Conservation (phyloP, 1,139 yeast species). For the Protomyces macrosporus region DNA sequence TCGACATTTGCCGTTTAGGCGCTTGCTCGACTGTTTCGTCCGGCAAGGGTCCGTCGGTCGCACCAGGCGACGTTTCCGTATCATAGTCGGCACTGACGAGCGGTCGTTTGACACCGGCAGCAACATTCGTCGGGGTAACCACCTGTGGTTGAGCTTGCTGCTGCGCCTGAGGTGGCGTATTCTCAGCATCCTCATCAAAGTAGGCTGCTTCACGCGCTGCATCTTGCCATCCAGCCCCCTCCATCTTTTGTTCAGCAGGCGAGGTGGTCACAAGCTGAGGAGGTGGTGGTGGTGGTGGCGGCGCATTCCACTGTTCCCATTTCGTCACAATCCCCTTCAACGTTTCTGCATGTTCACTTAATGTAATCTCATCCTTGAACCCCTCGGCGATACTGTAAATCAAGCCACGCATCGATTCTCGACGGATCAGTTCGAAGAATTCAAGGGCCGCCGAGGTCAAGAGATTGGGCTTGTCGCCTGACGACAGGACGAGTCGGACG, state of each 20-base stretch:
- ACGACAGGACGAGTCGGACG: constrained; percentile 50
- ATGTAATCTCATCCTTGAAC: constrained; percentile 43
- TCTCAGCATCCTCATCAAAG: constrained; percentile 33
- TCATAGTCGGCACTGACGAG: constrained; percentile 18
- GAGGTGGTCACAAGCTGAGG: not conserved
- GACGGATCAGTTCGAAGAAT: constrained; percentile 53
- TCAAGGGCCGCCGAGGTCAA: constrained; percentile 74
- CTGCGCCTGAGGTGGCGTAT: constrained; percentile 27
- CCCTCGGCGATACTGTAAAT: constrained; percentile 49
- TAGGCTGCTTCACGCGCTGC: constrained; percentile 28
- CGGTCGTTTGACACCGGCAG: constrained; percentile 9
- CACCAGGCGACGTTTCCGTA: not conserved
- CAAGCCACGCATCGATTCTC: constrained; percentile 37
- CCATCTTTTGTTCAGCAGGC: constrained; percentile 34
- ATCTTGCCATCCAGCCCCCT: constrained; percentile 26
- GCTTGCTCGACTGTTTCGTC: not conserved
- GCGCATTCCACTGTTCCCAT: constrained; percentile 27
- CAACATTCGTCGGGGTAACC: not conserved
- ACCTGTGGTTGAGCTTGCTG: constrained; percentile 24
- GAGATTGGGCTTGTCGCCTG: constrained; percentile 54
- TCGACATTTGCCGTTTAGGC: not conserved
- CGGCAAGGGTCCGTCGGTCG: not conserved
- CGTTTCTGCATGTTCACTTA: not conserved
- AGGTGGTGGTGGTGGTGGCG: constrained; percentile 15
- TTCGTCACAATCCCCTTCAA: not conserved